Evolutionary conservation across 2,329 filamentous ascomycete genomes (phyloP).

Genomic region (Lasiodiplodia hormozganensis): DNA sequence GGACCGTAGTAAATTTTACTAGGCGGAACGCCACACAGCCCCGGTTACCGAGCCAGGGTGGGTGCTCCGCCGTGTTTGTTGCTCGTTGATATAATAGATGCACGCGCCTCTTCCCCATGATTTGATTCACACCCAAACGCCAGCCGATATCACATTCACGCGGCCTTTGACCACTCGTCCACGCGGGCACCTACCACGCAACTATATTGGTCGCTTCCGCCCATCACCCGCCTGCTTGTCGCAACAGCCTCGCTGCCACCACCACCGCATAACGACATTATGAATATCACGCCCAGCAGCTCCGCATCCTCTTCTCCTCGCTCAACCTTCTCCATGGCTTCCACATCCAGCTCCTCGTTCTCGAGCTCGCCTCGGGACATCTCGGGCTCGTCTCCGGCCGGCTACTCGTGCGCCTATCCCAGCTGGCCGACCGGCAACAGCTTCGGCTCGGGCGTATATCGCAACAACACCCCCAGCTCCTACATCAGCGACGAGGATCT

Average conservation of each 20-base stretch:
- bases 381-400: conserved; percentile 33
- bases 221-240: background rate
- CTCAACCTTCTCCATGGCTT: conserved; percentile 43
- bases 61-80: background rate
- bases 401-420: conserved; percentile 49
- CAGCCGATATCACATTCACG: conserved; percentile 23
- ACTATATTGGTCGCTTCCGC: conserved; percentile 13
- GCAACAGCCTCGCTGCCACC: background rate
- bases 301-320: conserved; percentile 47
- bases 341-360: conserved; percentile 41
- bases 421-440: conserved; percentile 49
- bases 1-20: no score
- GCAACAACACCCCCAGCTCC: conserved; percentile 46
- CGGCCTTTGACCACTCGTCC: conserved; percentile 8
- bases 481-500: conserved; percentile 52
- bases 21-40: no score
- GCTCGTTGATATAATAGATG: conserved; percentile 13
- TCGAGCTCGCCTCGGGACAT: conserved; percentile 37
- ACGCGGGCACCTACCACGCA: conserved; percentile 2
- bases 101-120: conserved; percentile 23
- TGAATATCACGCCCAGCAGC: conserved; percentile 21
- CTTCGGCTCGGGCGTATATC: conserved; percentile 37
- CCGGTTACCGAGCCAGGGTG: background rate
- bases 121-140: conserved; percentile 3
- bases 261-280: conserved; percentile 8